A percentile compares a stretch with the other conserved stretches of the same genome.
Evolutionary conservation across 257 asterid species (phyloP).

Genomic region (Scutellaria baicalensis): DNA sequence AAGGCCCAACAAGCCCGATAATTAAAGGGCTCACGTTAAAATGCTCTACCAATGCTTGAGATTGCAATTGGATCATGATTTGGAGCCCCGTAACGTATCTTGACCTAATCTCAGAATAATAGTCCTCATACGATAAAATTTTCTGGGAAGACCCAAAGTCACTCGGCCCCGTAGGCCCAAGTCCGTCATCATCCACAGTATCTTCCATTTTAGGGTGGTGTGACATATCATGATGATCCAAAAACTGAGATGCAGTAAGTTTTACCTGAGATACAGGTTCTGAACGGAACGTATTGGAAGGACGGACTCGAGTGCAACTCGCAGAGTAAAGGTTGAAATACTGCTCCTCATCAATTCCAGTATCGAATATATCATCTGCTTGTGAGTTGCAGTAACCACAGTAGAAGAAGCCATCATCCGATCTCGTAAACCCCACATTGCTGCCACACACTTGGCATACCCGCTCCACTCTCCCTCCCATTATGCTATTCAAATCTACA

Average conservation of each 20-base stretch:
- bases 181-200: conserved; percentile 31
- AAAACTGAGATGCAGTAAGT: conserved; percentile 27
- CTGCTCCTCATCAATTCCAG: conserved; percentile 45
- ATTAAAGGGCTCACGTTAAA: conserved; percentile 59
- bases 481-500: conserved; percentile 16
- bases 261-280: conserved; percentile 43
- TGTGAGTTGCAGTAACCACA: conserved; percentile 46
- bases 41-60: conserved; percentile 66
- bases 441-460: conserved; percentile 45
- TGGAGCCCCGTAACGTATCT: conserved; percentile 66
- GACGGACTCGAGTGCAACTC: conserved; percentile 25
- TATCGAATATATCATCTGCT: conserved; percentile 49
- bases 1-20: conserved; percentile 52
- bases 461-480: conserved; percentile 27
- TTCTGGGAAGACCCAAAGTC: conserved; percentile 43
- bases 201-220: conserved; percentile 11
- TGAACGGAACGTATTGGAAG: conserved; percentile 10
- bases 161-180: conserved; percentile 43
- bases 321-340: conserved; percentile 24
- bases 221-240: conserved; percentile 21
- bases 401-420: conserved; percentile 54
- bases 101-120: conserved; percentile 41
- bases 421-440: conserved; percentile 24
- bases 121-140: conserved; percentile 34
- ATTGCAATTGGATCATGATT: conserved; percentile 69